Percentiles rank a stretch among this genome's conserved stretches.
Conservation (phyloP, 2,329 filamentous ascomycete genomes). For the Cryphonectria japonica region DNA sequence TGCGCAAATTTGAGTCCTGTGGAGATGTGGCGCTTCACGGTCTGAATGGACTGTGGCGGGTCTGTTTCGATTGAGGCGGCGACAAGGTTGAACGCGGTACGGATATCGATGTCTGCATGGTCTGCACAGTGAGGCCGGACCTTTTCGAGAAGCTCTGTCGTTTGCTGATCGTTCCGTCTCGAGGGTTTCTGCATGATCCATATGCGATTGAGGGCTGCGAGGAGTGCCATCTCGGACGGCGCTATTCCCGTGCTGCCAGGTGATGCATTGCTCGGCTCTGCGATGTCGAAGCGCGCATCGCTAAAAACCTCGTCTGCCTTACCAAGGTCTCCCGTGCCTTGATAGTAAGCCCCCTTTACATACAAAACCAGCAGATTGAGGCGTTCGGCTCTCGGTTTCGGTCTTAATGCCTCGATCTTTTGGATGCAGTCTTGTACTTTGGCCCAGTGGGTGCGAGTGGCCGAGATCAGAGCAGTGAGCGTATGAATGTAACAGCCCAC, state of each 20-base stretch:
- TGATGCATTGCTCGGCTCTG: conserved; percentile 43
- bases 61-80: conserved; percentile 68
- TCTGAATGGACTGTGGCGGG: conserved; percentile 69
- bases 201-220: conserved; percentile 69
- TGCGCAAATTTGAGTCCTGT: conserved; percentile 72
- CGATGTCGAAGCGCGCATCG: conserved; percentile 61
- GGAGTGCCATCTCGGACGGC: conserved; percentile 66
- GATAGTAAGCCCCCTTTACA: conserved; percentile 73
- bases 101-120: conserved; percentile 75
- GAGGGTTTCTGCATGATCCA: conserved; percentile 71
- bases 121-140: conserved; percentile 69
- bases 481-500: conserved; percentile 72
- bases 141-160: conserved; percentile 64
- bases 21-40: conserved; percentile 79
- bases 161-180: conserved; percentile 60
- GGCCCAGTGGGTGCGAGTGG: conserved; percentile 72
- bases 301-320: conserved; percentile 70
- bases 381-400: conserved; percentile 45
- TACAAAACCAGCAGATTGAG: conserved; percentile 67
- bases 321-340: conserved; percentile 75
- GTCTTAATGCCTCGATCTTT: conserved; percentile 51
- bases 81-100: conserved; percentile 77
- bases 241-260: conserved; percentile 50
- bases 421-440: conserved; percentile 62
- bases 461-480: conserved; percentile 71